These are phyloP conservation scores for Candida lessepsii DNA, from an alignment of 805 yeast genomes.

Conservation along the genomic window DNA sequence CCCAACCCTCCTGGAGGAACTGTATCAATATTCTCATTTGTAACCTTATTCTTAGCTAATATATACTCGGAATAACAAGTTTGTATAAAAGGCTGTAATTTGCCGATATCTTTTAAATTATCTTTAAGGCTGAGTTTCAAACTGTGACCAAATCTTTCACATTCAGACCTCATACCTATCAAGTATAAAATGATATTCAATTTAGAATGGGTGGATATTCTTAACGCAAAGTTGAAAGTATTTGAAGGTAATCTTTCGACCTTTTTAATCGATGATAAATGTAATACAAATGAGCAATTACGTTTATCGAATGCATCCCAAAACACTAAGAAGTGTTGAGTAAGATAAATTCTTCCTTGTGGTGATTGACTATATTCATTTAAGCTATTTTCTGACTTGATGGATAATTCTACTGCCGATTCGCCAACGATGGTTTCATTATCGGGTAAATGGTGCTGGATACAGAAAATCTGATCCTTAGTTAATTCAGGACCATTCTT, in stretches of 20 bases:
- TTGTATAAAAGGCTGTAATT: slow-evolving; percentile 61
- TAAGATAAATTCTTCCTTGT: slow-evolving; percentile 67
- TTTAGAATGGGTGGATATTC: slow-evolving; percentile 67
- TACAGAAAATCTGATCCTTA: slow-evolving; percentile 69
- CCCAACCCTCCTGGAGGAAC: slow-evolving; percentile 89
- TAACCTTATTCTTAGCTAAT: slow-evolving; percentile 55
- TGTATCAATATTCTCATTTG: slow-evolving; percentile 40
- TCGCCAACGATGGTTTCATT: slow-evolving; percentile 65
- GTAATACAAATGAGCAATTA: slow-evolving; percentile 66
- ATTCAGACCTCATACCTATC: slow-evolving; percentile 72
- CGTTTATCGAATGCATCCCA: slow-evolving; percentile 66
- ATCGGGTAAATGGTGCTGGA: slow-evolving; percentile 68
- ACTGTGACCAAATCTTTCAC: slow-evolving; percentile 75
- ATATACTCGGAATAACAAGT: slow-evolving; percentile 85
- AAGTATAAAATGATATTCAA: slow-evolving; percentile 65
- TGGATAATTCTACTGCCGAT: slow-evolving; percentile 57
- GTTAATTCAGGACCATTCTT: slow-evolving; percentile 45
- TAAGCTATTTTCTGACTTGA: slow-evolving; percentile 20
- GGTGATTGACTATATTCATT: slow-evolving; percentile 24
- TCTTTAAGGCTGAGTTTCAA: slow-evolving; percentile 60
- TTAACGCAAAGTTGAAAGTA: slow-evolving; percentile 73
- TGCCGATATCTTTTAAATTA: slow-evolving; percentile 61
- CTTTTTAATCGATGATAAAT: slow-evolving; percentile 73
- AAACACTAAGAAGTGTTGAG: slow-evolving; percentile 75
- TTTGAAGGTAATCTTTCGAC: slow-evolving; percentile 83